Evolutionary conservation across 345 rosid genomes (phyloP).

Genomic region (Draba incana): DNA sequence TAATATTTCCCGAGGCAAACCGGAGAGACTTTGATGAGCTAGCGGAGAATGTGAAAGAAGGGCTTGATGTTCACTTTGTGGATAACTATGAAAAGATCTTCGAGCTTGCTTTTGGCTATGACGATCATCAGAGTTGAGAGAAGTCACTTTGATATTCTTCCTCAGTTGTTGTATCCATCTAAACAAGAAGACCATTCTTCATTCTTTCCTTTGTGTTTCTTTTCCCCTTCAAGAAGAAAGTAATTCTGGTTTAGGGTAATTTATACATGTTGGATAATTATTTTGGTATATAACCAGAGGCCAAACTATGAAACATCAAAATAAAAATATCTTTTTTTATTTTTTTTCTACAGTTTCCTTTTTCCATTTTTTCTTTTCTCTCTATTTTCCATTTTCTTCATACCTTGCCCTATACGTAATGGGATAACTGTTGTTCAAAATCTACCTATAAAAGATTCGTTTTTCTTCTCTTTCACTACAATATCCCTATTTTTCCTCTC

Average conservation of each 20-base stretch:
- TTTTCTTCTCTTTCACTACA: no score
- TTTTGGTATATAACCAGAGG: slow-evolving; percentile 25
- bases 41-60: slow-evolving; percentile 81
- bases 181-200: slow-evolving; percentile 28
- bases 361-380: no score
- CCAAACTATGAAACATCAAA: slow-evolving; percentile 20
- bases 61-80: slow-evolving; percentile 92
- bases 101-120: slow-evolving; percentile 60
- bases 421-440: no score
- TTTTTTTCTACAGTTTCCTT: no score
- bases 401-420: no score
- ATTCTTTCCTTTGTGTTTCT: slow-evolving; percentile 21
- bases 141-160: slow-evolving; percentile 14
- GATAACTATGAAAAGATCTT: slow-evolving; percentile 73
- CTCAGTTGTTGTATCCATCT: slow-evolving; percentile 15
- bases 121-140: not conserved
- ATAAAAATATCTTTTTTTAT: slow-evolving; percentile 13
- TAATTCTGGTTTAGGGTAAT: slow-evolving; percentile 13
- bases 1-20: slow-evolving; percentile 90
- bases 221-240: not conserved
- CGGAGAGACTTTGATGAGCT: slow-evolving; percentile 95
- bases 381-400: no score
- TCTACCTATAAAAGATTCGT: no score
- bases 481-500: no score
- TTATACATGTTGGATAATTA: slow-evolving; percentile 13